These are phyloP conservation scores for Metschnikowia reukaufii DNA, from an alignment of 805 yeast species.

Conservation along the genomic window DNA sequence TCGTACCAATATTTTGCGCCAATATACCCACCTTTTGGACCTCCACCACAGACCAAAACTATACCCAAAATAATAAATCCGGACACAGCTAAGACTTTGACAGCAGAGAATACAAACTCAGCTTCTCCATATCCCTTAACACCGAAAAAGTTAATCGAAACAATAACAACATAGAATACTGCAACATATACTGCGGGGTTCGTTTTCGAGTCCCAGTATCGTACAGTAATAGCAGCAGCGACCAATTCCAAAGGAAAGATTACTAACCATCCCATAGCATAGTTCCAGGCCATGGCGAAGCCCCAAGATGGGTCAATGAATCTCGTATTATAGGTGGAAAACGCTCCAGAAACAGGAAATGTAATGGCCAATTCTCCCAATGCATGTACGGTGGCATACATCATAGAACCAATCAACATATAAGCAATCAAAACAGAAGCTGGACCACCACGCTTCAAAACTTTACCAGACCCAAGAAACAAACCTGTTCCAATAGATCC, in stretches of 20 bases:
- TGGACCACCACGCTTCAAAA: constrained; percentile 70
- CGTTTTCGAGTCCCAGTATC: constrained; percentile 51
- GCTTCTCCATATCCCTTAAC: constrained; percentile 47
- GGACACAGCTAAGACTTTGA: constrained; percentile 60
- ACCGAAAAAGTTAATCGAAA: constrained; percentile 23
- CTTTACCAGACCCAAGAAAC: constrained; percentile 68
- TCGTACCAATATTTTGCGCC: constrained; percentile 40
- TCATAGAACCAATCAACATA: constrained; percentile 35
- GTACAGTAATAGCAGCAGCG: constrained; percentile 57
- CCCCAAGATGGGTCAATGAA: constrained; percentile 72
- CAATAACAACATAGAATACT: constrained; percentile 50
- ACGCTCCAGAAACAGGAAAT: constrained; percentile 48
- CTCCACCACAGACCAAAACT: constrained; percentile 52
- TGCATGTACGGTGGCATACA: constrained; percentile 40
- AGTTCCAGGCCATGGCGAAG: constrained; percentile 72
- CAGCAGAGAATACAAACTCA: constrained; percentile 61
- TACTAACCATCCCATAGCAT: constrained; percentile 53
- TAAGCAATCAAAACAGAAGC: constrained; percentile 47
- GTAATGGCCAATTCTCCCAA: constrained; percentile 52
- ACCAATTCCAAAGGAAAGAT: constrained; percentile 65
- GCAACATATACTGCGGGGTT: constrained; percentile 59
- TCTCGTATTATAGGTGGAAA: constrained; percentile 59
- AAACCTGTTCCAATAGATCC: constrained; percentile 84
- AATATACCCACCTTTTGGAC: constrained; percentile 36
- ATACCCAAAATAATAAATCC: constrained; percentile 60